These are phyloP conservation scores for Rostrohypoxylon terebratum DNA, from an alignment of 495 filamentous ascomycete genomes.

Conservation along the genomic window DNA sequence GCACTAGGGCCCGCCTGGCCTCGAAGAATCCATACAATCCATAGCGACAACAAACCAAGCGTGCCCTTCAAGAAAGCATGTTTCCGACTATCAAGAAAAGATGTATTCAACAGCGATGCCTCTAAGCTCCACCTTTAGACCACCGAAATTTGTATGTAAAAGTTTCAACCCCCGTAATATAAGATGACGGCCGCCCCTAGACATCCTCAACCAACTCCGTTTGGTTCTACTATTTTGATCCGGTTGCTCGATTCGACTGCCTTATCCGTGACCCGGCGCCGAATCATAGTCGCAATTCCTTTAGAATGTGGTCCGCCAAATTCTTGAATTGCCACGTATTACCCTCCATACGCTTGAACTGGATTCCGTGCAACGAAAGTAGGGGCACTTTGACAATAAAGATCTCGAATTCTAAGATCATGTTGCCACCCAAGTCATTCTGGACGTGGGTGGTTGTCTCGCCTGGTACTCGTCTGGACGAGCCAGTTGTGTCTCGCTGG, in stretches of 20 bases:
- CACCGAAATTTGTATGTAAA: slow-evolving; percentile 17
- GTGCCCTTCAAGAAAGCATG: slow-evolving; percentile 2
- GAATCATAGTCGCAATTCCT: slow-evolving; percentile 81
- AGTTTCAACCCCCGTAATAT: background rate
- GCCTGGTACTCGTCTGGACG: slow-evolving; percentile 68
- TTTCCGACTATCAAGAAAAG: slow-evolving; percentile 16
- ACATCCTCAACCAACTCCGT: background rate
- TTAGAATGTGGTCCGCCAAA: slow-evolving; percentile 94
- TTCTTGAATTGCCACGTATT: slow-evolving; percentile 99
- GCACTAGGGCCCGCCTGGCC: slow-evolving; percentile 18
- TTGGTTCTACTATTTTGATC: background rate
- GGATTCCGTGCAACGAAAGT: slow-evolving; percentile 91
- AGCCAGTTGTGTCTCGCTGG: slow-evolving; percentile 53
- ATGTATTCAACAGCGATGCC: slow-evolving; percentile 32
- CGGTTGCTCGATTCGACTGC: background rate
- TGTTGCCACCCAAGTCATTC: slow-evolving; percentile 81
- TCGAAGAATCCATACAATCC: slow-evolving; percentile 20
- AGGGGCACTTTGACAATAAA: slow-evolving; percentile 97
- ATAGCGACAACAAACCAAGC: slow-evolving; percentile 19
- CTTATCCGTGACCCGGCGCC: background rate
- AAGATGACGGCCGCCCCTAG: background rate
- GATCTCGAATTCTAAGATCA: slow-evolving; percentile 92
- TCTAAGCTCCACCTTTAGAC: slow-evolving; percentile 14
- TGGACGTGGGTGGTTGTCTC: slow-evolving; percentile 90
- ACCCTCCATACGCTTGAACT: slow-evolving; percentile 97